phyloP scores from a whole-genome alignment of 495 filamentous ascomycete genomes.

The Ascobolus immersus region DNA sequence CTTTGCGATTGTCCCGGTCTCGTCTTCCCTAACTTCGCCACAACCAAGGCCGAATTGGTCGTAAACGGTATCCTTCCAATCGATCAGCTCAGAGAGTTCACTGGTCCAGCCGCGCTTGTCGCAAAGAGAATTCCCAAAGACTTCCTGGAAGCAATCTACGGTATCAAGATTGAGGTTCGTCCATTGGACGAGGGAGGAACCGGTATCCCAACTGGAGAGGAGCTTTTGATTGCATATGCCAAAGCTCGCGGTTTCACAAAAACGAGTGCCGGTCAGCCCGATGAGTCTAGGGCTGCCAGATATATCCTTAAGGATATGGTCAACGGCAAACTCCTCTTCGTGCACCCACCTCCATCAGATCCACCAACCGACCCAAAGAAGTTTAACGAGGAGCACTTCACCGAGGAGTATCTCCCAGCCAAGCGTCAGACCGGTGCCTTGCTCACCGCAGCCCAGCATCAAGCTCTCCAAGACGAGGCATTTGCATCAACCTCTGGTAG shows the following conservation, averaged over 20 bases:
- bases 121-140: slow-evolving; percentile 68
- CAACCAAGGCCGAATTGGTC: slow-evolving; percentile 87
- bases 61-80: slow-evolving; percentile 90
- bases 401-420: slow-evolving; percentile 46
- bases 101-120: slow-evolving; percentile 66
- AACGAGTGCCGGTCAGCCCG: slow-evolving; percentile 63
- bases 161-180: slow-evolving; percentile 59
- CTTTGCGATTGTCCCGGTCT: slow-evolving; percentile 97
- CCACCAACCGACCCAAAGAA: slow-evolving; percentile 36
- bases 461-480: slow-evolving; percentile 21
- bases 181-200: slow-evolving; percentile 84
- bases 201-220: slow-evolving; percentile 64
- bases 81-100: slow-evolving; percentile 87
- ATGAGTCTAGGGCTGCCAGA: slow-evolving; percentile 75
- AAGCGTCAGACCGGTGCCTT: slow-evolving; percentile 26
- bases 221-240: slow-evolving; percentile 68
- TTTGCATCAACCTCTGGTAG: too few relatives aligned
- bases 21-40: slow-evolving; percentile 94
- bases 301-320: slow-evolving; percentile 94
- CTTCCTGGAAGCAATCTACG: slow-evolving; percentile 80
- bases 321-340: slow-evolving; percentile 79
- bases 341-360: slow-evolving; percentile 58
- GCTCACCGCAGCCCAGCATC: slow-evolving; percentile 17
- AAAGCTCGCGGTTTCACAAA: slow-evolving; percentile 71
- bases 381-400: slow-evolving; percentile 81